Percentiles rank a stretch among this genome's conserved stretches.
Conservation (phyloP, 192 early-diverging fungal genomes). For the Dissophora globulifera region DNA sequence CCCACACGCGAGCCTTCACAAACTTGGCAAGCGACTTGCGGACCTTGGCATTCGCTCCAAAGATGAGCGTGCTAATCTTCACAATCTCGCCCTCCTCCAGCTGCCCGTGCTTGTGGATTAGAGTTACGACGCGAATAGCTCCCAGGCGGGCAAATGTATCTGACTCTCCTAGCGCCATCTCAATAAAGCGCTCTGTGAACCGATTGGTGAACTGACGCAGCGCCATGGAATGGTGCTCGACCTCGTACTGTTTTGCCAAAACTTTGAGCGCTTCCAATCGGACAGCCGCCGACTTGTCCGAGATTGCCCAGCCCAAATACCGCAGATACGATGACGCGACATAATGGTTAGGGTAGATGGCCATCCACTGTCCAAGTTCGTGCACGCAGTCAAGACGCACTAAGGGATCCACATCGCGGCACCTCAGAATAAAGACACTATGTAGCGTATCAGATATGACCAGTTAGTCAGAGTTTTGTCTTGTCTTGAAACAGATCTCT, state of each 20-base stretch:
- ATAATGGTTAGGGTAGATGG: conserved; percentile 73
- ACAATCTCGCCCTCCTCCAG: conserved; percentile 72
- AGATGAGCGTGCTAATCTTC: conserved; percentile 75
- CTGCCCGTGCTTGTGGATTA: conserved; percentile 60
- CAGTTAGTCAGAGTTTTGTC: too few species aligned
- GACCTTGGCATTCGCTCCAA: conserved; percentile 73
- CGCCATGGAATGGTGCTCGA: conserved; percentile 62
- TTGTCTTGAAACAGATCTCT: too few species aligned
- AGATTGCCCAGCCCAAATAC: conserved; percentile 89
- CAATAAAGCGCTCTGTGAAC: conserved; percentile 75
- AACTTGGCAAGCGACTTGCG: conserved; percentile 74
- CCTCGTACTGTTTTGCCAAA: conserved; percentile 66
- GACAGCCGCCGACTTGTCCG: conserved; percentile 78
- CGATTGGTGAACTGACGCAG: conserved; percentile 74
- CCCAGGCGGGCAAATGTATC: conserved; percentile 62
- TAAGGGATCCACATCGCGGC: conserved; percentile 85
- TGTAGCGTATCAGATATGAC: too few species aligned
- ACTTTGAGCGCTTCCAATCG: conserved; percentile 78
- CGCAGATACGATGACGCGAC: conserved; percentile 79
- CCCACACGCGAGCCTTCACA: conserved; percentile 57
- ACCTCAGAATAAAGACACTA: conserved; percentile 90
- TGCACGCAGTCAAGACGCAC: conserved; percentile 88
- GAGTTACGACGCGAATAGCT: conserved; percentile 62
- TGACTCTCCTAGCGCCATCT: conserved; percentile 78
- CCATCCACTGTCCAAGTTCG: conserved; percentile 85